Conservation (phyloP, 306 rosid genomes). For the Dryas drummondii region DNA sequence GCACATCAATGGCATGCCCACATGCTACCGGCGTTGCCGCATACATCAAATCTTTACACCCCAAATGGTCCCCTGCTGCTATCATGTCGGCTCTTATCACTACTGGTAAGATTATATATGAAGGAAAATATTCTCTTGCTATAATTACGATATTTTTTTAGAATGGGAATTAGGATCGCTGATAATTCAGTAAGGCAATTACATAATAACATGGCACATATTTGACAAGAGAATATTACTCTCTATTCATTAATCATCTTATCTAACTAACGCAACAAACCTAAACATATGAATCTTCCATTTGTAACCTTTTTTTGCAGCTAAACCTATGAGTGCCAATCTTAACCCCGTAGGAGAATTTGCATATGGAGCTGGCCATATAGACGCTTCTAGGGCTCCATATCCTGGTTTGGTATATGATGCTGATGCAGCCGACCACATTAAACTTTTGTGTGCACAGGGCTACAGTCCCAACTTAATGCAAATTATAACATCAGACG, state of each 20-base stretch:
- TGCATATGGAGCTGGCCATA: constrained; percentile 48
- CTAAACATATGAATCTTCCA: background rate
- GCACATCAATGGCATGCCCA: constrained; percentile 64
- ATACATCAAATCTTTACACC: constrained; percentile 53
- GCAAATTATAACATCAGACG: too few species aligned
- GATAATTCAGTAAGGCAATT: too few species aligned
- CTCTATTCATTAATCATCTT: too few species aligned
- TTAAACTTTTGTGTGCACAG: constrained; percentile 43
- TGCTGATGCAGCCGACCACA: constrained; percentile 21
- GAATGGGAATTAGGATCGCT: too few species aligned
- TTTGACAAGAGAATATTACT: too few species aligned
- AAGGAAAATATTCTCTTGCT: too few species aligned
- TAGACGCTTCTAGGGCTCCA: constrained; percentile 36
- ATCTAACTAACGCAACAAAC: background rate
- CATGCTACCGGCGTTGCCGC: constrained; percentile 48
- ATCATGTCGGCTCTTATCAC: constrained; percentile 49
- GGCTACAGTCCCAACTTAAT: too few species aligned
- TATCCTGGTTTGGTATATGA: constrained; percentile 54
- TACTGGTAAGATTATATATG: constrained; percentile 28
- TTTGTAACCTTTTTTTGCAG: constrained; percentile 24
- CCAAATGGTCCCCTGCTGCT: constrained; percentile 51
- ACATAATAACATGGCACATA: too few species aligned
- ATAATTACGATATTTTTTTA: too few species aligned
- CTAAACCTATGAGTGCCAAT: constrained; percentile 26
- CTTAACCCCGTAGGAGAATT: constrained; percentile 33